phyloP scores from a whole-genome alignment of 1,139 yeast genomes.

The Wickerhamomyces sp. region DNA sequence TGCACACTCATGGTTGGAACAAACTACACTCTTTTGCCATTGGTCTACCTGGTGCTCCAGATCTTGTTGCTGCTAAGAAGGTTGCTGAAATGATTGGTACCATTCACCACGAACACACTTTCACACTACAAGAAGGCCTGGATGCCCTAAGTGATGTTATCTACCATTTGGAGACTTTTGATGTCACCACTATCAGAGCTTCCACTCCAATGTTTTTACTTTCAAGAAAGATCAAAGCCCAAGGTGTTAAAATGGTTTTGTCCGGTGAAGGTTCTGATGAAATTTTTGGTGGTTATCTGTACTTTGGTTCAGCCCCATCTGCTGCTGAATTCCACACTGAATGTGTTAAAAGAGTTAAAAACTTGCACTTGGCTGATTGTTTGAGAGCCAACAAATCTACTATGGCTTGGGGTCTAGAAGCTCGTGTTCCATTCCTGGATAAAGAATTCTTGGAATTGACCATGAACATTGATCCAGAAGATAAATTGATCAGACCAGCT shows the following conservation, averaged over 20 bases:
- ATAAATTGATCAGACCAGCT: conserved; percentile 69
- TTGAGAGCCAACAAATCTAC: conserved; percentile 98
- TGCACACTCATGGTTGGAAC: conserved; percentile 76
- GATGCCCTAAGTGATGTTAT: conserved; percentile 95
- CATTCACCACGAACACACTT: conserved; percentile 95
- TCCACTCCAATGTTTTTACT: conserved; percentile 98
- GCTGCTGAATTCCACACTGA: conserved; percentile 91
- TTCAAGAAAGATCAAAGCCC: conserved; percentile 96
- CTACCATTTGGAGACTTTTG: conserved; percentile 93
- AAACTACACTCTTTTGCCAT: conserved; percentile 93
- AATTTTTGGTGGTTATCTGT: conserved; percentile 96
- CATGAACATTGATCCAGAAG: conserved; percentile 92
- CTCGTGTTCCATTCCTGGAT: conserved; percentile 98
- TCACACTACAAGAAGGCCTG: conserved; percentile 92
- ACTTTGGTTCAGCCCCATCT: conserved; percentile 94
- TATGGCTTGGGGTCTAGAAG: conserved; percentile 99
- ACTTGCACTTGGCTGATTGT: conserved; percentile 96
- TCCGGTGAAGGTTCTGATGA: conserved; percentile 99
- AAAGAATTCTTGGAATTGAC: conserved; percentile 85
- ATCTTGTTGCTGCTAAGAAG: conserved; percentile 90
- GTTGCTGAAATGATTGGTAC: conserved; percentile 96
- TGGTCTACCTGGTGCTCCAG: conserved; percentile 98
- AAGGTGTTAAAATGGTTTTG: conserved; percentile 98
- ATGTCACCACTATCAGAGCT: conserved; percentile 97
- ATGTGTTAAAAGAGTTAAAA: conserved; percentile 92